Conservation (phyloP, 129 eudicot genomes). For the Rutidosis leptorrhynchoides region DNA sequence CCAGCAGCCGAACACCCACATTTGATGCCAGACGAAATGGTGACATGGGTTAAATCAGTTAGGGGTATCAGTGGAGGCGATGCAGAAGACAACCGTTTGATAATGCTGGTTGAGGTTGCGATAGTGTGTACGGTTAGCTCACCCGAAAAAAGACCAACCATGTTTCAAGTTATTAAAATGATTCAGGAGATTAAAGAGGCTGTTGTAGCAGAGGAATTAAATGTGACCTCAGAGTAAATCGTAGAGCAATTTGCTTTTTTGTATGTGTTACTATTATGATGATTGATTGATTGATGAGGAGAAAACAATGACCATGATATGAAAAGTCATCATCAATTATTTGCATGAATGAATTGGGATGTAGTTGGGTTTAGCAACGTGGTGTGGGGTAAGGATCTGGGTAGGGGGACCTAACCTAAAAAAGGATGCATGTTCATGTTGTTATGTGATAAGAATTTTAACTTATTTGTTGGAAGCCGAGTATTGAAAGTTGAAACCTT, state of each 20-base stretch:
- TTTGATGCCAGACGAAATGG: conserved; percentile 52
- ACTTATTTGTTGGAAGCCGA: neutral
- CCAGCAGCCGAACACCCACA: conserved; percentile 68
- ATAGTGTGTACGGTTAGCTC: conserved; percentile 62
- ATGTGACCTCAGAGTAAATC: conserved; percentile 10
- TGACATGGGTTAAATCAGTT: conserved; percentile 55
- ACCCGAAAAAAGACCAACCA: conserved; percentile 87
- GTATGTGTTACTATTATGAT: conserved; percentile 1
- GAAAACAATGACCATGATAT: neutral
- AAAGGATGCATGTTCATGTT: neutral
- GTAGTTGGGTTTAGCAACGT: neutral
- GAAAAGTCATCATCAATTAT: conserved; percentile 1
- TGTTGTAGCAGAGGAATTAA: conserved; percentile 32
- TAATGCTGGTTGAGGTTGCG: conserved; percentile 86
- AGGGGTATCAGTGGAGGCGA: conserved; percentile 55
- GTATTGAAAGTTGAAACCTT: neutral
- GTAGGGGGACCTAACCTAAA: neutral
- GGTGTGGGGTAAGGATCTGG: conserved; percentile 7
- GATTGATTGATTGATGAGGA: conserved; percentile 9
- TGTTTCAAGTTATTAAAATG: conserved; percentile 97
- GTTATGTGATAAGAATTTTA: neutral
- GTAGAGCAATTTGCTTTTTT: neutral
- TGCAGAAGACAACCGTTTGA: conserved; percentile 47
- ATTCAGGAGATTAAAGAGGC: conserved; percentile 88
- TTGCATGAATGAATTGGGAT: conserved; percentile 1